Conservation (phyloP, 2,329 filamentous ascomycete genomes). For the Boeremia exigua region DNA sequence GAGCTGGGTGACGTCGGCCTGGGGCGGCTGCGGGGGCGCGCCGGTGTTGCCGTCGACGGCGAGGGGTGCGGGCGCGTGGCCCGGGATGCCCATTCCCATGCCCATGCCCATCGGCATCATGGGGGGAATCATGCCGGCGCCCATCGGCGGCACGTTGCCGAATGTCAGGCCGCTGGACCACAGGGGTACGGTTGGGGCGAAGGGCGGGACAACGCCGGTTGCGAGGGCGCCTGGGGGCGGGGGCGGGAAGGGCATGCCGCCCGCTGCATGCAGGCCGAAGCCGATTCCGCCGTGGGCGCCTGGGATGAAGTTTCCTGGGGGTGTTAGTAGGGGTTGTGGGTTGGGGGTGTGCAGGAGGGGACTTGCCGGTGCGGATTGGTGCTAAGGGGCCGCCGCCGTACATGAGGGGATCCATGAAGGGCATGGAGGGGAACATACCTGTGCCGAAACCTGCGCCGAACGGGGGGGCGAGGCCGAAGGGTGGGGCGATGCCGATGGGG, state of each 20-base stretch:
- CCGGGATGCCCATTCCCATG: constrained; percentile 9
- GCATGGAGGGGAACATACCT: constrained; percentile 34
- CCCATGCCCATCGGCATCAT: constrained; percentile 20
- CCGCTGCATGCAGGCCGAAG: constrained; percentile 29
- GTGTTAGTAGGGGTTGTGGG: constrained; percentile 25
- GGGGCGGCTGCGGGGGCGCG: constrained; percentile 25
- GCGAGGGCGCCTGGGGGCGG: constrained; percentile 31
- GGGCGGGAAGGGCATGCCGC: constrained; percentile 33
- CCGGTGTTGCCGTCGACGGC: constrained; percentile 32
- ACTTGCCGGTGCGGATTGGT: constrained; percentile 27
- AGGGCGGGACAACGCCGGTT: constrained; percentile 28
- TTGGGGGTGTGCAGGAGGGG: not conserved
- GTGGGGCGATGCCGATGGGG: constrained; percentile 28
- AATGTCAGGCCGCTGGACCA: constrained; percentile 32
- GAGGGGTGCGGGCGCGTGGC: constrained; percentile 29
- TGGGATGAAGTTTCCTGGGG: constrained; percentile 29
- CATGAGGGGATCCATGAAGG: constrained; percentile 32
- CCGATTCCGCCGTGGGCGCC: constrained; percentile 35
- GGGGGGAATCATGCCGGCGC: constrained; percentile 5
- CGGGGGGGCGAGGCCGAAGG: constrained; percentile 21
- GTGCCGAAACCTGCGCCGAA: constrained; percentile 30
- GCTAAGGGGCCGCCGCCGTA: constrained; percentile 33
- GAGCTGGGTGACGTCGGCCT: constrained; percentile 33
- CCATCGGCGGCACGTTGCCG: constrained; percentile 29
- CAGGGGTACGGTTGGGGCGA: constrained; percentile 32